Conservation (phyloP, 192 early-diverging fungal species). For the Podila horticola region DNA sequence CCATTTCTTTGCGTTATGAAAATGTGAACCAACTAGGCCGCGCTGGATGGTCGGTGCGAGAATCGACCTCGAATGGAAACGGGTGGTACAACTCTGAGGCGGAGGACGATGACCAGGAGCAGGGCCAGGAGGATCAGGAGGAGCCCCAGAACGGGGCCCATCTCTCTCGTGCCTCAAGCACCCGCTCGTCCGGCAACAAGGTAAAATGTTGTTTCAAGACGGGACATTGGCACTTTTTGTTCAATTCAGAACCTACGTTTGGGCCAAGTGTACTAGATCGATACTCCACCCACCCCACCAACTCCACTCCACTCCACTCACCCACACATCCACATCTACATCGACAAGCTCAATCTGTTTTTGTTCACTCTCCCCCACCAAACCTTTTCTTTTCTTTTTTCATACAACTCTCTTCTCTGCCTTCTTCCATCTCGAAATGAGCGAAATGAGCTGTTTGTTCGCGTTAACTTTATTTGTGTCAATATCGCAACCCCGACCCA, state of each 20-base stretch:
- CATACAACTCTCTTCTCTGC: background rate
- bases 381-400: background rate
- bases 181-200: constrained; percentile 30
- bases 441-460: background rate
- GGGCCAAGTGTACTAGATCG: background rate
- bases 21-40: constrained; percentile 6
- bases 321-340: background rate
- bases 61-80: constrained; percentile 48
- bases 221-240: too few species aligned
- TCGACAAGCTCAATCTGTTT: background rate
- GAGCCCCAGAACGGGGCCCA: background rate
- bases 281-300: background rate
- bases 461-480: constrained; percentile 2
- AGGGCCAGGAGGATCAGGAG: constrained; percentile 37
- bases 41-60: constrained; percentile 44
- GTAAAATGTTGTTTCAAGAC: too few species aligned
- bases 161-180: constrained; percentile 43
- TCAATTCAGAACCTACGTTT: background rate
- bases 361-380: background rate
- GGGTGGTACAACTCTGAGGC: constrained; percentile 51
- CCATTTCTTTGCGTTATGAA: background rate
- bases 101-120: constrained; percentile 39
- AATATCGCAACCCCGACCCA: background rate
- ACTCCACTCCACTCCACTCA: background rate
- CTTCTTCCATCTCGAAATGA: background rate